Conservation (phyloP, 2,329 filamentous ascomycete species). For the Diaporthe velutina region DNA sequence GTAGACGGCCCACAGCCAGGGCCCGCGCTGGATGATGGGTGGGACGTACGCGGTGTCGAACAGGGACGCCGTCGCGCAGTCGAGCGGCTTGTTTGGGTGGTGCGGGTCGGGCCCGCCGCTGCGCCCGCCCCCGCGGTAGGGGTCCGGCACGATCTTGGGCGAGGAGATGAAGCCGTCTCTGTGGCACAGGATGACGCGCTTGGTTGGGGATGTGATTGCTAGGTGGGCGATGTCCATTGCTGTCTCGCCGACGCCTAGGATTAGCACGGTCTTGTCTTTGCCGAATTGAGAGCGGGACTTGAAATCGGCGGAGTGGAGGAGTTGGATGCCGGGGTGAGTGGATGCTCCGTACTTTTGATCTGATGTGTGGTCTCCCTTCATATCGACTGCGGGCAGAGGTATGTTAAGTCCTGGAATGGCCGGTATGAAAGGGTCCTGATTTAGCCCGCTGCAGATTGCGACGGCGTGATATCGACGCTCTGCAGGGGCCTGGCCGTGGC, state of each 20-base stretch:
- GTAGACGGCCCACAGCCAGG: constrained; percentile 60
- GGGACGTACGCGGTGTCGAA: constrained; percentile 66
- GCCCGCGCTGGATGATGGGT: constrained; percentile 57
- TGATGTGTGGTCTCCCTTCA: not conserved
- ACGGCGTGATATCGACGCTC: constrained; percentile 47
- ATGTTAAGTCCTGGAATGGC: constrained; percentile 41
- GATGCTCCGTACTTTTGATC: not conserved
- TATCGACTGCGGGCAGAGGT: not conserved
- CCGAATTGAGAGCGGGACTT: constrained; percentile 52
- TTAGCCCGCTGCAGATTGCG: constrained; percentile 54
- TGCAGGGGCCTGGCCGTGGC: not conserved
- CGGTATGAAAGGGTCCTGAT: constrained; percentile 50
- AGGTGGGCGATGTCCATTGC: constrained; percentile 52
- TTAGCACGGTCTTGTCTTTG: constrained; percentile 49
- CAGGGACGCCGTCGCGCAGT: constrained; percentile 60
- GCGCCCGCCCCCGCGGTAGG: constrained; percentile 40
- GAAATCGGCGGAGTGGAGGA: constrained; percentile 53
- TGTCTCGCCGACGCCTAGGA: constrained; percentile 55
- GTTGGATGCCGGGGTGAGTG: constrained; percentile 40
- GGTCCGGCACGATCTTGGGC: constrained; percentile 48
- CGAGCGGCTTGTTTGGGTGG: constrained; percentile 58
- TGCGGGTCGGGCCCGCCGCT: constrained; percentile 39
- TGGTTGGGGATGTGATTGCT: constrained; percentile 52
- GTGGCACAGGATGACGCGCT: constrained; percentile 53
- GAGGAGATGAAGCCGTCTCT: constrained; percentile 54